A percentile compares a stretch with the other conserved stretches of the same genome.
phyloP scores from a whole-genome alignment of 164 flowering plant genomes.

The Akebia trifoliata region DNA sequence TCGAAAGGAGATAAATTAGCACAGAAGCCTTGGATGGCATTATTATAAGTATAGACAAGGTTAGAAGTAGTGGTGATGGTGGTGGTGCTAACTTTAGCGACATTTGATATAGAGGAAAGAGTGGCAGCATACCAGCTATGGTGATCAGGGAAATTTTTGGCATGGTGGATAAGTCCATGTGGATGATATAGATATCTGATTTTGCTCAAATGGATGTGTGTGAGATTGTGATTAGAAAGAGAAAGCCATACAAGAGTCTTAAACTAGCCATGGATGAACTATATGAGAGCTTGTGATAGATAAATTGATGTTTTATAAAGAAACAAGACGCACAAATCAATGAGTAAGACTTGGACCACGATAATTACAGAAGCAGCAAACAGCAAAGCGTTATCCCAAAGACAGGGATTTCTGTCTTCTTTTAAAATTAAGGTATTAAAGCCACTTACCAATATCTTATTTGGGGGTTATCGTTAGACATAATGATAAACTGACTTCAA shows the following conservation, averaged over 20 bases:
- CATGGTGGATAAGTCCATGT: slow-evolving; percentile 19
- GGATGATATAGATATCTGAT: slow-evolving; percentile 12
- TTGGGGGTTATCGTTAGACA: too few relatives aligned
- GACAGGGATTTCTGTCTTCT: too few relatives aligned
- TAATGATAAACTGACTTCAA: too few relatives aligned
- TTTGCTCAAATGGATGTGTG: not conserved
- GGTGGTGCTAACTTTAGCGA: not conserved
- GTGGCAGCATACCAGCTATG: slow-evolving; percentile 12
- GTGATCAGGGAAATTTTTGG: slow-evolving; percentile 9
- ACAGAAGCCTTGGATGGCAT: not conserved
- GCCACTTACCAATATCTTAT: too few relatives aligned
- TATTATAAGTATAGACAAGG: not conserved
- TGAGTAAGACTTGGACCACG: too few relatives aligned
- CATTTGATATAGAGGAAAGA: slow-evolving; percentile 4
- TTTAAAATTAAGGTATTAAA: too few relatives aligned
- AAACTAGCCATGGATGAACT: slow-evolving; percentile 9
- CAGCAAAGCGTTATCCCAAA: too few relatives aligned
- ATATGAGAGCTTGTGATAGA: not conserved
- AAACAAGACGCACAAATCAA: too few relatives aligned
- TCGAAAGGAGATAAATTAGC: slow-evolving; percentile 9
- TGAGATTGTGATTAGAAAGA: not conserved
- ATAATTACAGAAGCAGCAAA: too few relatives aligned
- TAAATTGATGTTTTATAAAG: too few relatives aligned
- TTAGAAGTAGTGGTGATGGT: not conserved
- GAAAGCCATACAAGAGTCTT: not conserved